A percentile compares a stretch with the other conserved stretches of the same genome.
These are phyloP conservation scores for Stentor roeselii DNA, from an alignment of 73 alveolate species.

Conservation along the genomic window DNA sequence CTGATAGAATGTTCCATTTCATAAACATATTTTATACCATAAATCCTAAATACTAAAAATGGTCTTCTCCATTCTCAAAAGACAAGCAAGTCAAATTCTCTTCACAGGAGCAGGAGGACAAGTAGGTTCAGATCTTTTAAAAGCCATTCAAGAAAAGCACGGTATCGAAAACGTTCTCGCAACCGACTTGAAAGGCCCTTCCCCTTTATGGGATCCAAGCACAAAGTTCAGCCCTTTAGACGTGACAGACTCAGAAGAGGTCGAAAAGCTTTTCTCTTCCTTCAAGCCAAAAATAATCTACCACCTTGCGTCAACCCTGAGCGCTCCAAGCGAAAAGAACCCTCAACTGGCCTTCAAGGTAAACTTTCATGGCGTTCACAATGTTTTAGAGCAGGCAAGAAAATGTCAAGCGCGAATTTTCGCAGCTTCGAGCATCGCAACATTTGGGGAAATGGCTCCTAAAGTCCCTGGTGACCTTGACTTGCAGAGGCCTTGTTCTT, in stretches of 20 bases:
- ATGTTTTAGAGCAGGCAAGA: slow-evolving; percentile 54
- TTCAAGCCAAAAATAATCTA: background rate
- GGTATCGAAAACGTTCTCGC: slow-evolving; percentile 24
- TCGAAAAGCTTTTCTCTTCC: background rate
- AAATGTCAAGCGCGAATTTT: slow-evolving; percentile 35
- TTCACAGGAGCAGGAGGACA: slow-evolving; percentile 32
- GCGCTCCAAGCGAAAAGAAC: slow-evolving; percentile 50
- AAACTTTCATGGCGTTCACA: slow-evolving; percentile 37
- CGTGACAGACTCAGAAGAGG: background rate
- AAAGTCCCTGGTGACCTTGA: slow-evolving; percentile 13
- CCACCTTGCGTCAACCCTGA: slow-evolving; percentile 54
- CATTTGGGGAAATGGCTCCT: slow-evolving; percentile 43
- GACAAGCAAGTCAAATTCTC: background rate
- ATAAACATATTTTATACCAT: background rate
- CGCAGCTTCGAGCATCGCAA: slow-evolving; percentile 49
- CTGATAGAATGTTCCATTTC: too few species aligned
- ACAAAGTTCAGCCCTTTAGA: background rate
- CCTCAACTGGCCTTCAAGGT: slow-evolving; percentile 42
- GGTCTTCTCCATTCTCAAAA: background rate
- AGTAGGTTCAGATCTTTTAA: slow-evolving; percentile 9
- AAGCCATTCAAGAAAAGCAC: background rate
- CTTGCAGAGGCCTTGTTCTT: slow-evolving; percentile 43
- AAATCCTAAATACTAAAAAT: background rate
- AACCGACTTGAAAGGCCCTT: slow-evolving; percentile 24
- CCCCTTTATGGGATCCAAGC: background rate